Evolutionary conservation across 2,329 filamentous ascomycete genomes (phyloP), one percentile per base, ranked within the genome.

Genomic region (Pseudogymnoascus sp.): DNA sequence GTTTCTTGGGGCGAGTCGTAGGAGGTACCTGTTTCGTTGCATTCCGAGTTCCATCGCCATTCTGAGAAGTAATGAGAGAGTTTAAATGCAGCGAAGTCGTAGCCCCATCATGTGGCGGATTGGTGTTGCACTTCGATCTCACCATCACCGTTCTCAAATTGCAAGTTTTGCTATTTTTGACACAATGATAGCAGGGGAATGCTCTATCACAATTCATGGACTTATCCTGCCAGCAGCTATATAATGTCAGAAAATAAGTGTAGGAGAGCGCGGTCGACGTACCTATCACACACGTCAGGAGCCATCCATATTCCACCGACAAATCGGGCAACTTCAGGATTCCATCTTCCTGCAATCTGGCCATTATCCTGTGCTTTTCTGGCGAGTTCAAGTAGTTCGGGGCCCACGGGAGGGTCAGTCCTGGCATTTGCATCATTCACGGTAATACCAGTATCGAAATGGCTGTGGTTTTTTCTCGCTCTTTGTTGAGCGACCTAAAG

Each of bases 231-330:
- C 21, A 12, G 35, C 39, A 51, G 59, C 59, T 44, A 48, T 29
- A n/a, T 13, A 33, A 61, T 7, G 41, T 61, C 17, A 44, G 29
- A 5, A 33, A 33, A 15, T 4, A 6, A 6, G 13, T 27, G 27
- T 38, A 21, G 5, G 6, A 29, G 35, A 59, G 27, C 31, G 10
- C 10, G 13, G 29, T 33, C 5, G 13, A 60, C 35, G 38, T 60
- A 62, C 61, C 31, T 42, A 59, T 62, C 31, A 33, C 61, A 62
- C 25, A 8, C 27, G 4, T 60, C 48, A 2, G 61, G 61, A n/a
- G 51, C 61, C 25, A 62, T 27, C 61, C 61, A 62, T 44, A 31
- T 62, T 15, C 36, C 61, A 13, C 59, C 51, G 12, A 62, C 21
- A 17, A 5, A 3, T 41, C 61, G 61, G 35, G n/a, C 48, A 6